Evolutionary conservation across 106 monocot species (phyloP).

Genomic region (Dioscorea alata): DNA sequence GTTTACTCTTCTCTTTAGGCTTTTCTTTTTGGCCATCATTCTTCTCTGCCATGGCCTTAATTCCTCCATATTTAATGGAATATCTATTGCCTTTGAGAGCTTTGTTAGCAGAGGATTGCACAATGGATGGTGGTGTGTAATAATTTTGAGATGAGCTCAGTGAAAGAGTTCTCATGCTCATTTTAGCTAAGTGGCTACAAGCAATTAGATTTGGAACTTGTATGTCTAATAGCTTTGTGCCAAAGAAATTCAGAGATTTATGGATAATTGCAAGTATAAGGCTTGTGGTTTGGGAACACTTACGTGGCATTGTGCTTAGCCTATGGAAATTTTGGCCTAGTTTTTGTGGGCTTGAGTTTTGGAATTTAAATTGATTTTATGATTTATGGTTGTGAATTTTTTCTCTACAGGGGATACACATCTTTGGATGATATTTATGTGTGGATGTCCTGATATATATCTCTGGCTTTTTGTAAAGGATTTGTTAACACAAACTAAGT

Average conservation of each 20-base stretch:
- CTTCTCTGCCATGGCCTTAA: conserved; percentile 34
- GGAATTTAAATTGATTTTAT: no score
- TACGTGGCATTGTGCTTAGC: conserved; percentile 22
- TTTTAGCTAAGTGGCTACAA: not conserved
- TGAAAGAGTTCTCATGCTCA: conserved; percentile 47
- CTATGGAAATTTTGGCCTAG: not conserved
- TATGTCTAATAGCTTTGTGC: not conserved
- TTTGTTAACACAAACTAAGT: no score
- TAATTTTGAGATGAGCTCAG: conserved; percentile 37
- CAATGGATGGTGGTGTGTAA: conserved; percentile 17
- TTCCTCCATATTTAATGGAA: conserved; percentile 10
- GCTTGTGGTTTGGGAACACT: conserved; percentile 7
- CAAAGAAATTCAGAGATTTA: not conserved
- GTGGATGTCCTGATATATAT: no score
- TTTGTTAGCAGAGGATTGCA: not conserved
- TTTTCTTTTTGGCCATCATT: conserved; percentile 6
- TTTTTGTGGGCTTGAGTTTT: no score
- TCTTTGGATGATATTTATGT: no score
- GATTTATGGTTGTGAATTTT: no score
- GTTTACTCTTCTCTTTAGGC: conserved; percentile 26
- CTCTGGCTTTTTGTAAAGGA: no score
- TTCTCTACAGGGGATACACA: no score
- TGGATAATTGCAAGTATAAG: not conserved
- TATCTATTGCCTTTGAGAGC: conserved; percentile 12
- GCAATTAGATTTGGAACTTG: not conserved